Percentiles rank a stretch among this genome's conserved stretches.
phyloP scores from a whole-genome alignment of 2,329 filamentous ascomycete genomes.

The Aspergillus sp. region DNA sequence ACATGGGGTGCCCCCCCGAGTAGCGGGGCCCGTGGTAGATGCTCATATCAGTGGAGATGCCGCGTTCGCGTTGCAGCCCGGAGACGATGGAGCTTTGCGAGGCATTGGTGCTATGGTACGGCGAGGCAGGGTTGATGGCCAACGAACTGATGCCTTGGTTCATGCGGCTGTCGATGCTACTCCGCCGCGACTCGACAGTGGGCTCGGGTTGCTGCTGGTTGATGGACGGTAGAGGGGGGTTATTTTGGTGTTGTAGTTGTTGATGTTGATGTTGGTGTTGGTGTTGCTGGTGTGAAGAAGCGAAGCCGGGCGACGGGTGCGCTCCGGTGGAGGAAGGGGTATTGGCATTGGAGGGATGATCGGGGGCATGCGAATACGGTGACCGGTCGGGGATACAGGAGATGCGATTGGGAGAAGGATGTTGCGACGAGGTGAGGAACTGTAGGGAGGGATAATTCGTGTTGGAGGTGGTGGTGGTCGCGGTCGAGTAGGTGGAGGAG shows the following conservation, averaged over 20 bases:
- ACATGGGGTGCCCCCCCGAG: conserved; percentile 32
- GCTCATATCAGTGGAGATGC: conserved; percentile 33
- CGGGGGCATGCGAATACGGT: conserved; percentile 35
- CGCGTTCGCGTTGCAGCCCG: conserved; percentile 35
- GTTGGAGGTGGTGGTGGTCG: conserved; percentile 37
- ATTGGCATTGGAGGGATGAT: conserved; percentile 26
- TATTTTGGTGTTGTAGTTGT: conserved; percentile 41
- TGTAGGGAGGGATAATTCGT: conserved; percentile 31
- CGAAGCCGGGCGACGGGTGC: conserved; percentile 33
- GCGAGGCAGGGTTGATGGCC: conserved; percentile 40
- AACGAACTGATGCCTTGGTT: conserved; percentile 43
- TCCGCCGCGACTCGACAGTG: conserved; percentile 39
- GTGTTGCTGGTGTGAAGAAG: conserved; percentile 24
- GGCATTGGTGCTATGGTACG: conserved; percentile 41
- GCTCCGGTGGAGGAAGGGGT: conserved; percentile 30
- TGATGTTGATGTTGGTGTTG: conserved; percentile 39
- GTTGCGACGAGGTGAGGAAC: conserved; percentile 37
- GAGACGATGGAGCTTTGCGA: conserved; percentile 41
- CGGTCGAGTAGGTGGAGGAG: conserved; percentile 43
- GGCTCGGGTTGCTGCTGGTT: conserved; percentile 30
- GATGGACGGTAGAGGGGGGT: too few species aligned
- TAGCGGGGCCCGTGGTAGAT: conserved; percentile 36
- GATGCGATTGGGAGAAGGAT: conserved; percentile 38
- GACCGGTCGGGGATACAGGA: conserved; percentile 34
- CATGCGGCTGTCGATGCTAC: conserved; percentile 43